Conservation (phyloP, 306 rosid species). For the cucumber (Cucumis sativus) region Cucumber_9930_V3 NC_026655.2:6881001-6881500, state of each 20-base stretch:
- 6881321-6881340: not conserved
- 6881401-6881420: no score
- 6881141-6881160: not conserved
- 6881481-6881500: no score
- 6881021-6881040: not conserved
- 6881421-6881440: no score
- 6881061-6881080: not conserved
- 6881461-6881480: no score
- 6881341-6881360: no score
- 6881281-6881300: conserved; percentile 15
- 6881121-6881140: not conserved
- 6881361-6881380: no score
- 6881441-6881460: no score
- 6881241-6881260: not conserved
- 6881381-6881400: no score
- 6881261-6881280: conserved; percentile 10
- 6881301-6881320: conserved; percentile 20
- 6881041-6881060: not conserved
- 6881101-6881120: not conserved
- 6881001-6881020: not conserved
- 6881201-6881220: conserved; percentile 10
- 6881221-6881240: not conserved
- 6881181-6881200: conserved; percentile 23
- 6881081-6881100: not conserved
- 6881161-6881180: not conserved